Evolutionary conservation across 140 eudicot species (phyloP).

Genomic region (Stevia rebaudiana): DNA sequence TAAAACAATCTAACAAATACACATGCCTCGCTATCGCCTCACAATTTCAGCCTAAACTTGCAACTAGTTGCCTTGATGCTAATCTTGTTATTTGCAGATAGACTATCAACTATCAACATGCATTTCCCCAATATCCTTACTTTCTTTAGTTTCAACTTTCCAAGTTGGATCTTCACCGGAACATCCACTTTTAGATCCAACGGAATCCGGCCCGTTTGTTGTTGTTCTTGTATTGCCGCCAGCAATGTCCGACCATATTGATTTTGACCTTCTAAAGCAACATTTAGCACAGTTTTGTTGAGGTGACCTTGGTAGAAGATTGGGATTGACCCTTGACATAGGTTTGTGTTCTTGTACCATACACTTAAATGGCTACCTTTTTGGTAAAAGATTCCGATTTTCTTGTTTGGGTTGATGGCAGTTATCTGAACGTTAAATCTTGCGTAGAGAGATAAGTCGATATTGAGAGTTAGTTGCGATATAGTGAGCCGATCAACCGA

Average conservation of each 20-base stretch:
- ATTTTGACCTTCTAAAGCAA: slow-evolving; percentile 58
- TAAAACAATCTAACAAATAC: no score
- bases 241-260: slow-evolving; percentile 66
- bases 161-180: slow-evolving; percentile 71
- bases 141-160: slow-evolving; percentile 51
- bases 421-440: slow-evolving; percentile 63
- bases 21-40: neutral
- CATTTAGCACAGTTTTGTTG: slow-evolving; percentile 50
- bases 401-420: slow-evolving; percentile 73
- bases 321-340: slow-evolving; percentile 71
- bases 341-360: slow-evolving; percentile 74
- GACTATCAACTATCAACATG: slow-evolving; percentile 59
- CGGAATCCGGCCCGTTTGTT: slow-evolving; percentile 69
- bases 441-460: slow-evolving; percentile 62
- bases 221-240: slow-evolving; percentile 63
- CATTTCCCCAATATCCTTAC: slow-evolving; percentile 70
- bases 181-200: slow-evolving; percentile 74
- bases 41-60: slow-evolving; percentile 55
- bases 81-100: slow-evolving; percentile 54
- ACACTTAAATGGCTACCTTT: slow-evolving; percentile 70
- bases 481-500: slow-evolving; percentile 61
- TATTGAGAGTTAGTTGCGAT: slow-evolving; percentile 56
- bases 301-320: slow-evolving; percentile 76
- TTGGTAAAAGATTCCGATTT: slow-evolving; percentile 77
- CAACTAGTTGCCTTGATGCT: slow-evolving; percentile 76